Evolutionary conservation across 352 stramenopile genomes (phyloP).

Genomic region (Phytophthora cryptogea): DNA sequence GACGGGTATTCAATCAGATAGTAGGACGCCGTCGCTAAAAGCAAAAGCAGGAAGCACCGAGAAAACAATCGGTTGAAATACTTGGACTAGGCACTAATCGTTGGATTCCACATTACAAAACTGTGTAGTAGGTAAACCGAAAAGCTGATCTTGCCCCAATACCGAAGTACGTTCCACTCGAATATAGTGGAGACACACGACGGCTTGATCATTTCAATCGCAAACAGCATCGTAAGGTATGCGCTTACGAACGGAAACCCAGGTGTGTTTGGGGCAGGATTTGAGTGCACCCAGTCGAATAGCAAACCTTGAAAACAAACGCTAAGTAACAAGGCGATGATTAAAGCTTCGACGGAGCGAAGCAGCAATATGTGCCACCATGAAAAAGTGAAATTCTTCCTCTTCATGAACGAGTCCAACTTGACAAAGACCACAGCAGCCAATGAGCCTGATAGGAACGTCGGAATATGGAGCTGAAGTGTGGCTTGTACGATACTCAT

Average conservation of each 20-base stretch:
- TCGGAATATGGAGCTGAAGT: conserved; percentile 13
- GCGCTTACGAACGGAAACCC: conserved; percentile 10
- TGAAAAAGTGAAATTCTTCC: conserved; percentile 1
- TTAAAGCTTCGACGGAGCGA: neutral
- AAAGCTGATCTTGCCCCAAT: conserved; percentile 43
- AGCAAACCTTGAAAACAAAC: conserved; percentile 10
- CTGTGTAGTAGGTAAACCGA: conserved; percentile 44
- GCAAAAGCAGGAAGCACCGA: too few relatives aligned
- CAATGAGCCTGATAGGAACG: conserved; percentile 16
- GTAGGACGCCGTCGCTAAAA: conserved; percentile 10
- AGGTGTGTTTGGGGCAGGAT: conserved; percentile 1
- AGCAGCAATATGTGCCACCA: neutral
- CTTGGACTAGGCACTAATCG: neutral
- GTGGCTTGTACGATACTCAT: conserved; percentile 10
- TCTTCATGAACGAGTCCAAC: conserved; percentile 4
- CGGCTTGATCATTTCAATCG: conserved; percentile 33
- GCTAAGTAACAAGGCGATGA: conserved; percentile 10
- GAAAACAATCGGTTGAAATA: conserved; percentile 13
- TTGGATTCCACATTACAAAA: conserved; percentile 34
- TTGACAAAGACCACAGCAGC: conserved; percentile 13
- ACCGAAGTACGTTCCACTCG: conserved; percentile 34
- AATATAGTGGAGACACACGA: conserved; percentile 26
- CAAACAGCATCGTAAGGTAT: conserved; percentile 15
- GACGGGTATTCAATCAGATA: conserved; percentile 8
- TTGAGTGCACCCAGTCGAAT: conserved; percentile 10